Percentiles rank a stretch among this genome's conserved stretches.
Conservation (phyloP, 73 alveolate species). For the Paramecium sexaurelia region DNA sequence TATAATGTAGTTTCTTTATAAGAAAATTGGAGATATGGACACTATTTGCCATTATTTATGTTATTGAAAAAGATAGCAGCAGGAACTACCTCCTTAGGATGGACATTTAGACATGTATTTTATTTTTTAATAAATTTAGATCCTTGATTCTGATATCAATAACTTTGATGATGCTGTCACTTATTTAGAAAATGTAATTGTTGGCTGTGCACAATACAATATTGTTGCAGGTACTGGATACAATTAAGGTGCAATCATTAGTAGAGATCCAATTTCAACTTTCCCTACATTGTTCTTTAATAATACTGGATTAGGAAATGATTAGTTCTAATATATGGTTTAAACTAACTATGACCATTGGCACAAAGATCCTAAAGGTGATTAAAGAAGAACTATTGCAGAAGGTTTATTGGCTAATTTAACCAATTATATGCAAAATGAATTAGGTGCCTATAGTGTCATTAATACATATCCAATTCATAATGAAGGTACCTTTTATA, state of each 20-base stretch:
- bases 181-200: slow-evolving; percentile 3
- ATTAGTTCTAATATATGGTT: neutral
- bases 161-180: neutral
- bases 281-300: neutral
- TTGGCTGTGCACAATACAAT: neutral
- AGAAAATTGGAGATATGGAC: slow-evolving; percentile 53
- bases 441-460: slow-evolving; percentile 10
- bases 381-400: slow-evolving; percentile 44
- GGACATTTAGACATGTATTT: slow-evolving; percentile 19
- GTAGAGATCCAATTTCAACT: slow-evolving; percentile 41
- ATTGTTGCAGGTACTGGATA: slow-evolving; percentile 14
- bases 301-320: slow-evolving; percentile 6
- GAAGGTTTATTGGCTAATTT: neutral
- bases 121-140: neutral
- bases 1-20: neutral
- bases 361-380: slow-evolving; percentile 5
- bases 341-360: slow-evolving; percentile 25
- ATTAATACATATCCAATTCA: neutral
- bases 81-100: neutral
- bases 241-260: slow-evolving; percentile 25
- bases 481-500: slow-evolving; percentile 42
- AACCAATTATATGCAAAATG: neutral
- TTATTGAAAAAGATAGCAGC: slow-evolving; percentile 1
- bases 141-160: neutral
- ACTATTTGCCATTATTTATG: neutral